Conservation (phyloP, 306 rosid genomes). For the Cyclanthera cordifolia region DNA sequence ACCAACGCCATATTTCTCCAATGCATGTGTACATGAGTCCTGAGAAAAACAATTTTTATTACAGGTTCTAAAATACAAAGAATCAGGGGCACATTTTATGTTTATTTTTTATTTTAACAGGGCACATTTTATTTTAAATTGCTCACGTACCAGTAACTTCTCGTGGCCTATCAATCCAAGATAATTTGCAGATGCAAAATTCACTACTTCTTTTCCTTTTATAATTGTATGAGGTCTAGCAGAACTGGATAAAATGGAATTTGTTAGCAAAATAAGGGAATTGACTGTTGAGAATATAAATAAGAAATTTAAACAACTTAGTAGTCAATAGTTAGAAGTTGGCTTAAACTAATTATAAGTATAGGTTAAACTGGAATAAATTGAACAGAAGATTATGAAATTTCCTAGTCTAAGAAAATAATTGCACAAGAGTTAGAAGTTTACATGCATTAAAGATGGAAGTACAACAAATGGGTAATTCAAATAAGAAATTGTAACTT, state of each 20-base stretch:
- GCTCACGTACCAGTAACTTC: constrained; percentile 63
- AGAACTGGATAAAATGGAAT: constrained; percentile 57
- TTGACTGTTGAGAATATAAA: not conserved
- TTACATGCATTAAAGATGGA: not conserved
- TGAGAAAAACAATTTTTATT: constrained; percentile 20
- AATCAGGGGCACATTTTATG: not conserved
- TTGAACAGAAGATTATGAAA: not conserved
- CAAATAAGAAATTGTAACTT: not conserved
- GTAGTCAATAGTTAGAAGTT: not conserved
- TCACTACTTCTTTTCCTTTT: constrained; percentile 84
- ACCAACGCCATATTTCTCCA: constrained; percentile 97
- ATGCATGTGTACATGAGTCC: constrained; percentile 83
- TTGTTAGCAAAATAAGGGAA: constrained; percentile 15
- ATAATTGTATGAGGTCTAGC: constrained; percentile 74
- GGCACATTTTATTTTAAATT: constrained; percentile 5
- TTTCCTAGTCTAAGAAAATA: not conserved
- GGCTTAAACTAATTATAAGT: not conserved
- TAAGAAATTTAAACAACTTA: not conserved
- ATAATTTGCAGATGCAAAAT: constrained; percentile 92
- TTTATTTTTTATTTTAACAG: no score
- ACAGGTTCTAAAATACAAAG: not conserved
- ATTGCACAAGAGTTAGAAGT: not conserved
- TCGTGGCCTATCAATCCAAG: constrained; percentile 81
- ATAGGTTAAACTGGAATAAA: not conserved
- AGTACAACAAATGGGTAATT: not conserved